Evolutionary conservation across 331 rosid genomes (phyloP).

Genomic region (Saraca asoca): DNA sequence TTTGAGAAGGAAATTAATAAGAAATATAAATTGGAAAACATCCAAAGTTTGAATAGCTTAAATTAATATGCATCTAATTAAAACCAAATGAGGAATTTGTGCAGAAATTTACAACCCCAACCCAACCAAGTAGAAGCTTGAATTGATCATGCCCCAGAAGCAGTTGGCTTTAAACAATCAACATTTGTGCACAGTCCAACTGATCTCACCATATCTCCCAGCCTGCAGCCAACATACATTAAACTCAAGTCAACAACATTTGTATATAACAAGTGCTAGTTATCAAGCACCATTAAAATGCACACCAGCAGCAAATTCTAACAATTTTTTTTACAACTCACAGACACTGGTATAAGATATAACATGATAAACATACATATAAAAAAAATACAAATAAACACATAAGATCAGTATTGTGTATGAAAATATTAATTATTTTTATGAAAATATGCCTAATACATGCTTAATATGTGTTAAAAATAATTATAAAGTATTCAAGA

Average conservation of each 20-base stretch:
- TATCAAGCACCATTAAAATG: background rate
- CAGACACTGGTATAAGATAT: too few relatives aligned
- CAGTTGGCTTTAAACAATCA: slow-evolving; percentile 56
- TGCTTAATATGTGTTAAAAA: too few relatives aligned
- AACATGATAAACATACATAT: too few relatives aligned
- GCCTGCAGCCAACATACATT: slow-evolving; percentile 39
- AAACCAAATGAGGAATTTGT: slow-evolving; percentile 34
- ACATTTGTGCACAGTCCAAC: slow-evolving; percentile 65
- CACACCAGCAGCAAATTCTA: too few relatives aligned
- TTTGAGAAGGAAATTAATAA: slow-evolving; percentile 10
- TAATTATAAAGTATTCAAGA: too few relatives aligned
- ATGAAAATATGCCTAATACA: too few relatives aligned
- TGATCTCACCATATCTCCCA: slow-evolving; percentile 76
- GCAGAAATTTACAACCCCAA: slow-evolving; percentile 40
- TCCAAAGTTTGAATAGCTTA: background rate
- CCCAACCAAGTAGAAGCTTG: slow-evolving; percentile 25
- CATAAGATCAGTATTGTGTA: too few relatives aligned
- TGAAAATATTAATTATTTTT: too few relatives aligned
- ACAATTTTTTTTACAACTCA: too few relatives aligned
- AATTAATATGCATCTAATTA: background rate
- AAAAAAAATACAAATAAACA: too few relatives aligned
- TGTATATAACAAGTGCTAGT: slow-evolving; percentile 1
- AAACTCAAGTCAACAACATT: slow-evolving; percentile 19
- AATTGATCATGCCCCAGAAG: slow-evolving; percentile 50
- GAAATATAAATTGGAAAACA: slow-evolving; percentile 6